Percentiles rank a stretch among this genome's conserved stretches.
These are phyloP conservation scores for Aspergillus piperis DNA, from an alignment of 2,329 filamentous ascomycete species.

Conservation along the genomic window DNA sequence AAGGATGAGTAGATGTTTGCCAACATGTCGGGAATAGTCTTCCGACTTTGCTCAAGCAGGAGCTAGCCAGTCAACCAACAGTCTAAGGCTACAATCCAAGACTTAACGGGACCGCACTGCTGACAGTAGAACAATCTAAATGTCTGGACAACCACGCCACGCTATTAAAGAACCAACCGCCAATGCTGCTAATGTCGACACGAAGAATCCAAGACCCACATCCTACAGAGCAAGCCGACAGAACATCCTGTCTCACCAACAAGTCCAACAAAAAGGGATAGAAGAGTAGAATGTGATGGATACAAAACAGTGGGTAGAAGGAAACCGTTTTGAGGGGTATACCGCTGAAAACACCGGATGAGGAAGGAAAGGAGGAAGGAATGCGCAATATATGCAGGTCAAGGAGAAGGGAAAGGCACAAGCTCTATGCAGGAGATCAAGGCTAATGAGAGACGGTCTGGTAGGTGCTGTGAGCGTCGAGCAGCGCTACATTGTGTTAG, in stretches of 20 bases:
- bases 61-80: not conserved
- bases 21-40: not conserved
- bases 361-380: conserved; percentile 15
- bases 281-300: conserved; percentile 14
- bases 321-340: conserved; percentile 33
- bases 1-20: not conserved
- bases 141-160: not conserved
- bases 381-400: conserved; percentile 7
- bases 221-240: not conserved
- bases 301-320: conserved; percentile 21
- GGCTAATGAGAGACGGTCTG: conserved; percentile 20
- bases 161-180: not conserved
- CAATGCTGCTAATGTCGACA: not conserved
- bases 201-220: not conserved
- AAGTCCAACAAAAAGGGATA: conserved; percentile 12
- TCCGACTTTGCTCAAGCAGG: too few relatives aligned
- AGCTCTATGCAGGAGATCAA: not conserved
- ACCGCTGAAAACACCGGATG: conserved; percentile 32
- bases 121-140: not conserved
- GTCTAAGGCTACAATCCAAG: not conserved
- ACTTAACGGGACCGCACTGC: conserved; percentile 2
- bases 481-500: conserved; percentile 36
- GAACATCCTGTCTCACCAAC: conserved; percentile 21
- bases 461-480: conserved; percentile 44
- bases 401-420: conserved; percentile 5